Conservation (phyloP, 2,329 filamentous ascomycete genomes). For the Paraphaeosphaeria minitans region DNA sequence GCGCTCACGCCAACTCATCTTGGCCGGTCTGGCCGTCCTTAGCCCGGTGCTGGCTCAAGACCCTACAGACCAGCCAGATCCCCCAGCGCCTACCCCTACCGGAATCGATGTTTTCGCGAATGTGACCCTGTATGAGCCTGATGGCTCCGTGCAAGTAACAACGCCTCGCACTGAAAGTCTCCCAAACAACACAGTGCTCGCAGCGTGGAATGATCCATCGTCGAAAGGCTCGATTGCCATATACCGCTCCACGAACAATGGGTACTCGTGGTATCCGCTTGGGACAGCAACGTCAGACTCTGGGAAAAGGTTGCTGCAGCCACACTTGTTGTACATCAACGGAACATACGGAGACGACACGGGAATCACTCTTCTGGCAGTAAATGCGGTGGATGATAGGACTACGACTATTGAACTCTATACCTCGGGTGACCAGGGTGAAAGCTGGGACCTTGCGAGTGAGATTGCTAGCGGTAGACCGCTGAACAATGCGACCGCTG, state of each 20-base stretch:
- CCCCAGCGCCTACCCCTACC: conserved; percentile 18
- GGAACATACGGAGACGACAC: conserved; percentile 18
- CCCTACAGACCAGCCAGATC: conserved; percentile 8
- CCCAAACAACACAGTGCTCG: conserved; percentile 25
- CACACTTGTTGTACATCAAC: conserved; percentile 23
- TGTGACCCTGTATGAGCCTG: conserved; percentile 28
- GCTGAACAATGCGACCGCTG: conserved; percentile 17
- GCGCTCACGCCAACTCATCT: conserved; percentile 11
- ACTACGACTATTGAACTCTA: conserved; percentile 30
- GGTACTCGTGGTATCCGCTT: conserved; percentile 27
- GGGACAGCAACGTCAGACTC: conserved; percentile 19
- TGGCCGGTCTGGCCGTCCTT: conserved; percentile 1
- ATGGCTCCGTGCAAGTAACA: conserved; percentile 14
- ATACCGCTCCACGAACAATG: conserved; percentile 24
- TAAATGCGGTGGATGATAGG: conserved; percentile 22
- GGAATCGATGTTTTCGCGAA: conserved; percentile 28
- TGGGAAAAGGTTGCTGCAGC: conserved; percentile 22
- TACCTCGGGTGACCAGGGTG: conserved; percentile 20
- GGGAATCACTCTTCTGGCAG: conserved; percentile 20
- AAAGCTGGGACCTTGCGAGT: conserved; percentile 22
- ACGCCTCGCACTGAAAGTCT: conserved; percentile 25
- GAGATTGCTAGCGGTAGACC: conserved; percentile 21
- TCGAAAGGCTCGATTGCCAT: conserved; percentile 17
- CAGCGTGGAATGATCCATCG: conserved; percentile 22
- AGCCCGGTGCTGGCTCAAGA: conserved; percentile 6